Percentiles rank a stretch among this genome's conserved stretches.
Conservation (phyloP, 805 yeast genomes). For the Candida morakotiae region DNA sequence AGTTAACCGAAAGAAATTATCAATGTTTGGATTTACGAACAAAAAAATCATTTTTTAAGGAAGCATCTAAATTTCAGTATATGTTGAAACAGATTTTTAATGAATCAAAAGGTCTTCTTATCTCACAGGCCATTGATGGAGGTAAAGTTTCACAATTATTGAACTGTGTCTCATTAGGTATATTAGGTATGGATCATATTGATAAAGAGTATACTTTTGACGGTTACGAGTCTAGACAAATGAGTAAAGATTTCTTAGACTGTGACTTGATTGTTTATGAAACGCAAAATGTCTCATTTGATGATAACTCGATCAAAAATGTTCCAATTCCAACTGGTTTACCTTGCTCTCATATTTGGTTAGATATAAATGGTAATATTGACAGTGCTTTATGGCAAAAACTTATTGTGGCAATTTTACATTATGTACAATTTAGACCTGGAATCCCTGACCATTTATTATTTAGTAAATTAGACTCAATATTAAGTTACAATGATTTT, state of each 20-base stretch:
- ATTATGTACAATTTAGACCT: constrained; percentile 33
- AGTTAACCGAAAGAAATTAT: constrained; percentile 51
- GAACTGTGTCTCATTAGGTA: constrained; percentile 44
- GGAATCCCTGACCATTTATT: constrained; percentile 25
- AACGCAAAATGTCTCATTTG: constrained; percentile 8
- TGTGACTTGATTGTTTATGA: constrained; percentile 50
- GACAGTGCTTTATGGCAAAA: constrained; percentile 58
- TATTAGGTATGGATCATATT: constrained; percentile 45
- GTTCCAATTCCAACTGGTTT: constrained; percentile 53
- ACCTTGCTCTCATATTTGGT: constrained; percentile 70
- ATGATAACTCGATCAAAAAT: constrained; percentile 2
- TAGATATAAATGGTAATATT: constrained; percentile 59
- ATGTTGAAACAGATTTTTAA: constrained; percentile 37
- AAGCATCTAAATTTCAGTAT: constrained; percentile 44
- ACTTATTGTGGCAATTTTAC: constrained; percentile 43
- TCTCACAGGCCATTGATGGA: constrained; percentile 55
- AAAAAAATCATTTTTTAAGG: constrained; percentile 30
- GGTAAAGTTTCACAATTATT: constrained; percentile 61
- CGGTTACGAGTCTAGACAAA: constrained; percentile 72
- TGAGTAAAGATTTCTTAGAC: constrained; percentile 63
- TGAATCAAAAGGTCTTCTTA: constrained; percentile 49
- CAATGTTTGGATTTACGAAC: constrained; percentile 11
- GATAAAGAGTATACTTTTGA: constrained; percentile 51
- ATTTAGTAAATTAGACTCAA: constrained; percentile 23
- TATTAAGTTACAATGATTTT: constrained; percentile 26